Evolutionary conservation across 371 early-diverging fungal species (phyloP).

Genomic region (Gilbertella persicaria): DNA sequence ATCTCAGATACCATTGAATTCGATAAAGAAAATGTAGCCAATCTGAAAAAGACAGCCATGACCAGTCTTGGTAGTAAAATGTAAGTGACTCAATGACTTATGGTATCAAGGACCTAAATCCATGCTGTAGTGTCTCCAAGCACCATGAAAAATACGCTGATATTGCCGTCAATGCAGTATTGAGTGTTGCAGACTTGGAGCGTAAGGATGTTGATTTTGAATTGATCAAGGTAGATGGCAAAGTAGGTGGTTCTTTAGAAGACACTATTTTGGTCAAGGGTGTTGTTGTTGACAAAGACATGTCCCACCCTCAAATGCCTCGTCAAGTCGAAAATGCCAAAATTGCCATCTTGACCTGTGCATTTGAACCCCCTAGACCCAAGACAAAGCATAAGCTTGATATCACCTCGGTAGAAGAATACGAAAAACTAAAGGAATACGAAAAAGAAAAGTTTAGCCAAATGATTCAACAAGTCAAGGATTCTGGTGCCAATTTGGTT

Average conservation of each 20-base stretch:
- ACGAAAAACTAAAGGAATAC: conserved; percentile 93
- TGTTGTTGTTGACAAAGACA: conserved; percentile 99
- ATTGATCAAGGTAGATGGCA: conserved; percentile 98
- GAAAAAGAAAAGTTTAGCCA: conserved; percentile 96
- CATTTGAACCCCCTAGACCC: conserved; percentile 99
- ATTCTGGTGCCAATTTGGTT: conserved; percentile 96
- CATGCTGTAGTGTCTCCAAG: conserved; percentile 83
- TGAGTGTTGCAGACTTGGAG: conserved; percentile 97
- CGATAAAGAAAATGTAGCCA: conserved; percentile 77
- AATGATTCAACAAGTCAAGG: conserved; percentile 98
- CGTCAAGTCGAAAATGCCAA: conserved; percentile 95
- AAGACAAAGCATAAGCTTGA: conserved; percentile 99
- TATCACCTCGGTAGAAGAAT: conserved; percentile 98
- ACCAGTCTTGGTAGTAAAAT: conserved; percentile 99
- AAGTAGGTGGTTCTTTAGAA: conserved; percentile 94
- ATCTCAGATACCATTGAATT: conserved; percentile 93
- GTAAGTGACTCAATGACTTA: conserved; percentile 46
- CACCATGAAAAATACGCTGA: conserved; percentile 96
- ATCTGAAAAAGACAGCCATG: conserved; percentile 96
- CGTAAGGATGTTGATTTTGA: conserved; percentile 99
- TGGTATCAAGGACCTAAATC: neutral
- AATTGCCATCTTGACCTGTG: conserved; percentile 99
- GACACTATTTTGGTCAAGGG: conserved; percentile 97
- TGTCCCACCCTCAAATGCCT: conserved; percentile 99
- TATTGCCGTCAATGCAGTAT: conserved; percentile 98